Conservation (phyloP, 345 rosid species). For the Orychophragmus violaceus region DNA sequence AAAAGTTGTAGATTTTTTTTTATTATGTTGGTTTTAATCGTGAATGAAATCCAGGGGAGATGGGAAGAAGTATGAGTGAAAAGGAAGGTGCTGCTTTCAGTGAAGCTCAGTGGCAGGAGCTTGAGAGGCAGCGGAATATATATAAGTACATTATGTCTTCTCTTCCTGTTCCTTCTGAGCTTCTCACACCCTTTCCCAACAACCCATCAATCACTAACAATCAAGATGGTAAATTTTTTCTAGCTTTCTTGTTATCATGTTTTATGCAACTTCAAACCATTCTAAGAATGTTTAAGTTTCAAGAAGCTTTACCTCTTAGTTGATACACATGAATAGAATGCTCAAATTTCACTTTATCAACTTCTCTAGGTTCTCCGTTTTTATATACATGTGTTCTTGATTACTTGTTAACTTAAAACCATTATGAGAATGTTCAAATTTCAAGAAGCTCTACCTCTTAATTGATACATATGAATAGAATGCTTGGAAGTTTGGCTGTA, state of each 20-base stretch:
- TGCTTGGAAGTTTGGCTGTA: no score
- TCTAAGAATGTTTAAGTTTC: not conserved
- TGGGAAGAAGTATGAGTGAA: slow-evolving; percentile 34
- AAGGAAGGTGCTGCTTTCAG: slow-evolving; percentile 59
- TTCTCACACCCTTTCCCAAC: slow-evolving; percentile 33
- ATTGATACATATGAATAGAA: not conserved
- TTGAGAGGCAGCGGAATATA: slow-evolving; percentile 73
- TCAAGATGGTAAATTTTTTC: slow-evolving; percentile 13
- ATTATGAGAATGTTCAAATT: not conserved
- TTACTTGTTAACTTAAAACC: not conserved
- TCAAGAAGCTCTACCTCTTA: not conserved
- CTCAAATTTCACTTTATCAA: no score
- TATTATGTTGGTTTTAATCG: no score
- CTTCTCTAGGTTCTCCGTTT: no score
- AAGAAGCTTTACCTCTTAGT: not conserved
- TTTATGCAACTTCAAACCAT: not conserved
- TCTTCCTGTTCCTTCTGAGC: slow-evolving; percentile 68
- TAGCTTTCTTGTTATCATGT: no score
- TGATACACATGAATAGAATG: not conserved
- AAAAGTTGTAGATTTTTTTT: no score
- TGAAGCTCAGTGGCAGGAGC: slow-evolving; percentile 73
- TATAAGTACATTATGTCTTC: slow-evolving; percentile 74
- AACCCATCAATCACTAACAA: slow-evolving; percentile 10
- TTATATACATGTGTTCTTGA: no score
- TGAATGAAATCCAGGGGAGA: slow-evolving; percentile 44